Base-by-base conservation (phyloP, 371 early-diverging fungal species). In the Syncephalastrum monosporum region DNA sequence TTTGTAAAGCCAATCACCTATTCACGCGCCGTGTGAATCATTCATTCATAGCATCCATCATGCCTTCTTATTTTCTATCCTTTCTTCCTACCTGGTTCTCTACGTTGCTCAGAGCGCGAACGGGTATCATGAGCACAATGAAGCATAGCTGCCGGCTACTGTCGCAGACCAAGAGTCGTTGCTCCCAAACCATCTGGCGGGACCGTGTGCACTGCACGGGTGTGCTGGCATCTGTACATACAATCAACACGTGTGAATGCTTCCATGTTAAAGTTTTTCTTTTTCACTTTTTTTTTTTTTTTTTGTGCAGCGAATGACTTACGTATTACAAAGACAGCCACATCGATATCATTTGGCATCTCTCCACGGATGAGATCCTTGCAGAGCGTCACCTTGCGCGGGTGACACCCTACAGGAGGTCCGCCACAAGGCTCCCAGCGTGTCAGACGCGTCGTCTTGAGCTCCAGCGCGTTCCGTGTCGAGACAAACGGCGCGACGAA, bases 261-360 rank as follows among this genome's bases (percentile, higher is more conserved):
- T 29, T 47, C n/a, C n/a, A n/a, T 29, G 19, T 13, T 45, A 43
- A 51, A 5, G n/a, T 55, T 47, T 41, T 3, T 15, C 17, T 5
- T 24, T 24, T 5, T 50, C 24, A 12, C 5, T 23, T 3, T 24
- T 50, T 50, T 50, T 19, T n/a, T n/a, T n/a, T n/a, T n/a, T n/a
- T n/a, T n/a, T n/a, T n/a, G n/a, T 15, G 38, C n/a, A 53, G 53
- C 5, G 48, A 33, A 13, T 56, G 19, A 55, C 75, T 61, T 82
- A 87, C 87, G 71, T 29, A 87, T 51, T 6, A 86, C 64, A 43
- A 81, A 48, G 5, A 77, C 81, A 0, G 75, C 81, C 17, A 90
- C 44, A 53, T 90, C 89, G 15, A 83, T 53, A 44, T 87, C 90
- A 1, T 68, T 65, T 3, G 67, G 50, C 3, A 42, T 53, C 10